A percentile compares a stretch with the other conserved stretches of the same genome.
These are phyloP conservation scores for Globisporangium middletonii DNA, from an alignment of 352 stramenopile genomes.

Conservation along the genomic window DNA sequence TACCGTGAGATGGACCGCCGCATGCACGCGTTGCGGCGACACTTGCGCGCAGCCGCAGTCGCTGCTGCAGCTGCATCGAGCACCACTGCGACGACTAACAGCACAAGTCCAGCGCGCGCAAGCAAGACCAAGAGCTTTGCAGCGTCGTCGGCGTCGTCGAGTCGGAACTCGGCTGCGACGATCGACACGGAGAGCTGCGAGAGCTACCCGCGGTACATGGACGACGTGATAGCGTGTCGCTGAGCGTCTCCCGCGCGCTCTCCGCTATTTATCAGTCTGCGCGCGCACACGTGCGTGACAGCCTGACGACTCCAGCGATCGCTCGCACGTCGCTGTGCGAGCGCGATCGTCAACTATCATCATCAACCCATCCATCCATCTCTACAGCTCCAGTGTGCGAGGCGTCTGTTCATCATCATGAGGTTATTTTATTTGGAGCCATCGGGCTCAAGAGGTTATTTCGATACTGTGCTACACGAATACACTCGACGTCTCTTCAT, in stretches of 20 bases:
- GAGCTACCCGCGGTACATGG: constrained; percentile 20
- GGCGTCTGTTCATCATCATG: neutral
- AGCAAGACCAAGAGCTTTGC: neutral
- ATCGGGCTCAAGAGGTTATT: neutral
- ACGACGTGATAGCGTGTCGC: constrained; percentile 27
- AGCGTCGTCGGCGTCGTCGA: neutral
- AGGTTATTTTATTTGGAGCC: neutral
- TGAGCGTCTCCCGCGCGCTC: constrained; percentile 6
- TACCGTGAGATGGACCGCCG: constrained; percentile 77
- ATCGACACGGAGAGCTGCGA: constrained; percentile 3
- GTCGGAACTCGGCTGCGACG: neutral
- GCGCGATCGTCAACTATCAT: too few species aligned
- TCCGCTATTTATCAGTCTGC: constrained; percentile 13
- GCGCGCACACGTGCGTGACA: neutral
- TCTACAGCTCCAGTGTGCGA: too few species aligned
- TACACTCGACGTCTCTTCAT: neutral
- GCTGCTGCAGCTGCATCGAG: neutral
- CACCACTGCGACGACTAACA: neutral
- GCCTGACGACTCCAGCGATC: neutral
- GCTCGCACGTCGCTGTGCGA: too few species aligned
- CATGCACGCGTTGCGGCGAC: constrained; percentile 41
- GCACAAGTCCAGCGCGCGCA: neutral
- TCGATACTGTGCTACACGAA: neutral
- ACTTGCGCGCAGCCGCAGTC: constrained; percentile 5
- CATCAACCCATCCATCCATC: too few species aligned